Conservation (phyloP, 257 asterid genomes). For the Primulina eburnea region DNA sequence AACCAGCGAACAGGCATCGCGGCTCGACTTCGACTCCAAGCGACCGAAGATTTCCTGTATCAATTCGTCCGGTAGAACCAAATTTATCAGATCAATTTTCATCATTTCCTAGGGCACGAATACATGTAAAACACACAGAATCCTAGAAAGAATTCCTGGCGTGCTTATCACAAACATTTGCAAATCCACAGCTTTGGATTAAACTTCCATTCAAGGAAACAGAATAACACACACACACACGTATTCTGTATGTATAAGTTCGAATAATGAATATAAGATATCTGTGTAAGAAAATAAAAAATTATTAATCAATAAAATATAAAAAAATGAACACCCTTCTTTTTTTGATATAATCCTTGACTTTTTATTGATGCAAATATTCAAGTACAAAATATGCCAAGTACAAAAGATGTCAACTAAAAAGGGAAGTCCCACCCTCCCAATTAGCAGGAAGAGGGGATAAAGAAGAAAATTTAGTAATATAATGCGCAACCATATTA, state of each 20-base stretch:
- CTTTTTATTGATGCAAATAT: too few relatives aligned
- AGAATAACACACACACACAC: neutral
- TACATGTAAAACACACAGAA: neutral
- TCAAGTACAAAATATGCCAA: too few relatives aligned
- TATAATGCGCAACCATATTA: too few relatives aligned
- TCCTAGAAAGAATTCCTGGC: neutral
- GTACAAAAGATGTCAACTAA: too few relatives aligned
- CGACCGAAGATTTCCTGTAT: conserved; percentile 53
- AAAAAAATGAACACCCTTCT: too few relatives aligned
- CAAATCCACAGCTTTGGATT: neutral
- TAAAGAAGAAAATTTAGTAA: too few relatives aligned
- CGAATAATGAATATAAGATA: too few relatives aligned
- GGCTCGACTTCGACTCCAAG: conserved; percentile 53
- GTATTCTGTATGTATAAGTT: neutral
- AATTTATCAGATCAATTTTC: conserved; percentile 50
- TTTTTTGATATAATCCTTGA: too few relatives aligned
- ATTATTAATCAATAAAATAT: too few relatives aligned
- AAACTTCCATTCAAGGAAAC: neutral
- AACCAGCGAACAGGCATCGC: conserved; percentile 72
- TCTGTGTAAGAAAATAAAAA: too few relatives aligned
- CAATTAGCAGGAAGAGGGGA: too few relatives aligned
- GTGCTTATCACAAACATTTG: neutral
- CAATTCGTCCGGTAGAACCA: conserved; percentile 62
- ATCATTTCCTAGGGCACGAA: neutral
- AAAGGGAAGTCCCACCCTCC: too few relatives aligned